Evolutionary conservation across 306 rosid species (phyloP), one percentile per base, ranked within the genome.

Genomic region (Dryas drummondii): DNA sequence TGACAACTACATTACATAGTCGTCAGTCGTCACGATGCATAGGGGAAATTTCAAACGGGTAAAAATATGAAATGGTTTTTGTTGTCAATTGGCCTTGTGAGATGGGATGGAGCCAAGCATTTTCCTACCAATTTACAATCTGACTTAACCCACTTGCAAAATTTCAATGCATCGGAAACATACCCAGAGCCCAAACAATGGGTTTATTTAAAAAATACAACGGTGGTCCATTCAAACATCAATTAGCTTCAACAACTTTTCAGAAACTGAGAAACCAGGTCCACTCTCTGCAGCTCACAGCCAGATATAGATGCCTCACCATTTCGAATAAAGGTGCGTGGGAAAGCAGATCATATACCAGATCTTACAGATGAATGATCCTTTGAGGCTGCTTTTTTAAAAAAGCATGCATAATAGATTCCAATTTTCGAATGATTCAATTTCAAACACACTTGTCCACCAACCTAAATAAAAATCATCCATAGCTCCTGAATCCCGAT

Each of bases 241-340:
- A 63, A 41, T 5, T 1, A 49, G 68, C 68, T 41, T 40, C 68
- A 4, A 41, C 48, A 0, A 15, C 11, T 9, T 1, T 26, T 60
- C 27, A 6, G 5, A 63, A 4, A 63, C 17, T 60, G 13, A 9
- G 5, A 63, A 4, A 63, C 17, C 68, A 37, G 4, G 66, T 37
- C 66, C 47, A 13, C 46, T 61, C 45, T 13, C 46, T 6, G 19
- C 66, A 37, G 45, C 66, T 63, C 49, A 45, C 68, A 4, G 1
- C 66, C 2, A 4, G 44, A 63, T 16, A 73, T 15, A 3, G 76
- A 73, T 73, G 76, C 76, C 76, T 73, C 37, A 27, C 17, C 68
- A 48, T 5, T 9, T 9, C 48, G 76, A 73, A 73, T 59, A 73
- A 72, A 73, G 48, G 4, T 41, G 55, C 0, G 42, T 6, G 19